Evolutionary conservation across 23 red algal genomes (phyloP), one percentile per base, ranked within the genome.

Genomic region (Gracilariopsis chorda): DNA sequence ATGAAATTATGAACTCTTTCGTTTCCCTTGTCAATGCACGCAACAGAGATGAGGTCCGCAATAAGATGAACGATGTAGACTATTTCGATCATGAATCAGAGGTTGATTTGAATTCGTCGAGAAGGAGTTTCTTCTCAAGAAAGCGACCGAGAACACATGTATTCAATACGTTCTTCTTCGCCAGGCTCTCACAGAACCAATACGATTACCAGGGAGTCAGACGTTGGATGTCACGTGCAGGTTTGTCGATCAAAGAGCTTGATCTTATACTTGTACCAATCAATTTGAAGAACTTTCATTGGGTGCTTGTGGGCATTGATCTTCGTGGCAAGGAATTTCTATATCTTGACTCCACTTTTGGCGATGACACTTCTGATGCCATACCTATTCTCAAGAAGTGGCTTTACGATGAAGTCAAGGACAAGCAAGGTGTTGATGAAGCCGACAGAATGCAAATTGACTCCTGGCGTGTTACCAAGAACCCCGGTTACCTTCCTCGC

Each of bases 121-220:
- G n/a, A n/a, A n/a, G n/a, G n/a, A 36, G 33, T 24, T 45, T 73
- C 14, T 64, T 71, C 42, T 58, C 68, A 0, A 37, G 47, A 19
- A 62, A 47, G 14, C 80, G 80, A n/a, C 91, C 82, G 35, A 65
- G 94, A 47, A 77, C 82, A 30, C 90, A 96, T 58, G 73, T 90
- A 12, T 96, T 96, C 57, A 91, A 96, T 49, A 87, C 87, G 47
- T 96, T 96, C 58, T 96, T 96, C 72, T 87, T 92, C 47, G 70
- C 94, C 14, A 77, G 94, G 20, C 71, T 96, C 23, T 69, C 81
- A 16, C 62, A 86, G 45, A 74, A 74, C 7, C 64, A 49, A 30
- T 96, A 96, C 55, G 82, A 86, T 27, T 91, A 87, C 56, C 29
- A 35, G 24, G 70, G 56, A 14, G 94, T 96, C 9, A 73, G 33